Evolutionary conservation across 164 flowering plant species (phyloP), one percentile per base, ranked within the genome.

Genomic region (Taxillus chinensis): DNA sequence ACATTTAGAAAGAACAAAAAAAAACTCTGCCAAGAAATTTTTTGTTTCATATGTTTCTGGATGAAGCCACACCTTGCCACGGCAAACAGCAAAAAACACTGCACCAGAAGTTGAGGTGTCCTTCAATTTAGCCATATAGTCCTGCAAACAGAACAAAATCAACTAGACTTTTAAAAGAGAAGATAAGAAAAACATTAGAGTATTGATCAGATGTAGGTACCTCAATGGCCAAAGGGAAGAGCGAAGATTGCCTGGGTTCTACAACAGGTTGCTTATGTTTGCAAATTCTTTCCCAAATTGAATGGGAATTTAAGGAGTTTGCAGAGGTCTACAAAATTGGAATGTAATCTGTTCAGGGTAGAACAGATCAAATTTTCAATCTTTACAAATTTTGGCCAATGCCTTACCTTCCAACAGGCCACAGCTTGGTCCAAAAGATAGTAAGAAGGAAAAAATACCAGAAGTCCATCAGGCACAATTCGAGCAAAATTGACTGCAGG

Each of bases 231-330:
- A 70, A 55, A 62, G 78, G 63, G 63, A 93, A 93, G 52, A 90
- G 79, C 37, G 92, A 80, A 64, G 99, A 84, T 58, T 93, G 86
- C 66, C 82, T 81, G 64, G 97, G 99, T 75, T 93, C 99, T 45
- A 93, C 73, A 43, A 93, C 99, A 56, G 99, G 97, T 66, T 82
- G 83, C 80, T 93, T 93, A 73, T 83, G 79, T 70, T 79, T 90
- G 83, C 91, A 82, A 15, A 93, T 93, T 78, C 99, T 84, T 70
- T 87, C 97, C 99, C 99, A 93, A 49, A 90, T 84, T 49, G 97
- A 80, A 61, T 66, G 71, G 8, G 79, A 73, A 70, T 63, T 77
- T 37, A 77, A 67, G 61, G 86, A 77, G 64, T 70, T 82, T 59
- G 70, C 62, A 70, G 71, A 75, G 61, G 77, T 72, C 97, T 88